These are phyloP conservation scores for Cordyceps farinosa DNA, from an alignment of 2,329 filamentous ascomycete genomes.

Conservation along the genomic window DNA sequence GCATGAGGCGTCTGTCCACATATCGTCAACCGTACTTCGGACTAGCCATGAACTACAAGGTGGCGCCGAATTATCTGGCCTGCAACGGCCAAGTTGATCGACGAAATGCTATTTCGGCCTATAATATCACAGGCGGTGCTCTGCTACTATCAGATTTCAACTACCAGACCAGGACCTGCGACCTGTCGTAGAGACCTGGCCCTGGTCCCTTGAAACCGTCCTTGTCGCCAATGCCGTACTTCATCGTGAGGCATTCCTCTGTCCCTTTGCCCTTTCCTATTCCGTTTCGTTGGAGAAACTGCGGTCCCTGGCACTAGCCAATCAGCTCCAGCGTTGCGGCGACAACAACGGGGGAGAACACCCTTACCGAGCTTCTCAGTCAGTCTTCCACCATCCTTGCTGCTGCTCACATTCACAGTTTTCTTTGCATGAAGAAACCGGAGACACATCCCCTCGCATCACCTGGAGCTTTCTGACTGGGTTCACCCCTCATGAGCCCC, in stretches of 20 bases:
- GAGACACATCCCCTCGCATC: slow-evolving; percentile 12
- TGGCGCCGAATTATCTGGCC: too few species aligned
- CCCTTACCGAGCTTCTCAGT: not conserved
- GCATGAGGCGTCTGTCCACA: not conserved
- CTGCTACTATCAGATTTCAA: not conserved
- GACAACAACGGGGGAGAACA: not conserved
- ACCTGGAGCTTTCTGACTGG: not conserved
- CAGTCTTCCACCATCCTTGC: not conserved
- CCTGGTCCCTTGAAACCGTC: slow-evolving; percentile 15
- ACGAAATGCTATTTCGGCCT: not conserved
- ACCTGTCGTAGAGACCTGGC: not conserved
- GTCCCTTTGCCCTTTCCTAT: not conserved
- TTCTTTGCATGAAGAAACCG: slow-evolving; percentile 13
- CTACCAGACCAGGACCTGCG: not conserved
- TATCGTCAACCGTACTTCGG: too few species aligned
- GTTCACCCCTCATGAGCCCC: not conserved
- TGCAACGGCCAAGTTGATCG: too few species aligned
- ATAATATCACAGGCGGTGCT: too few species aligned
- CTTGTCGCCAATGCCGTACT: not conserved
- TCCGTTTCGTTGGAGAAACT: not conserved
- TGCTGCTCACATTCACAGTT: not conserved
- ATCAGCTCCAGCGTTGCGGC: not conserved
- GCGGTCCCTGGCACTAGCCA: not conserved
- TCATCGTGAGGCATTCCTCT: slow-evolving; percentile 9
- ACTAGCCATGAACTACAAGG: too few species aligned